These are phyloP conservation scores for Pythium volutum DNA, from an alignment of 352 stramenopile species.

Conservation along the genomic window DNA sequence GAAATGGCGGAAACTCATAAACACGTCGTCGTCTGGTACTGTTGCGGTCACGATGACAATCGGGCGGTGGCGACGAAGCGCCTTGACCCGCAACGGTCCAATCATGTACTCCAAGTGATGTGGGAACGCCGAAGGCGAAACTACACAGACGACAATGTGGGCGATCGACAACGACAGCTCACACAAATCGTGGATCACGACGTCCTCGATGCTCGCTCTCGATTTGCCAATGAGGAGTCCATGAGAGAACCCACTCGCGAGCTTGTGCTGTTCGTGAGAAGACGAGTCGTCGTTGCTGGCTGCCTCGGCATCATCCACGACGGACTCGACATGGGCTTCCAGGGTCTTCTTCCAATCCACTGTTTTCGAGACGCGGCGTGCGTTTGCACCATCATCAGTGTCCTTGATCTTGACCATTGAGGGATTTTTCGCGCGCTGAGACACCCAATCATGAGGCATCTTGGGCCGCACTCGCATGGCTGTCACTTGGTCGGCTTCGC, in stretches of 20 bases:
- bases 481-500: slow-evolving; percentile 44
- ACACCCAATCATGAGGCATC: slow-evolving; percentile 27
- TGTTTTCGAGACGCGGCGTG: slow-evolving; percentile 30
- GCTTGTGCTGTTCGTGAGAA: not conserved
- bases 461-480: slow-evolving; percentile 16
- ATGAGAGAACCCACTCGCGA: slow-evolving; percentile 14
- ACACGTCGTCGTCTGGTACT: slow-evolving; percentile 58
- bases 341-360: slow-evolving; percentile 32
- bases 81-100: slow-evolving; percentile 61
- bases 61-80: slow-evolving; percentile 64
- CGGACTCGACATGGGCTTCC: slow-evolving; percentile 22
- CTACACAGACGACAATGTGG: slow-evolving; percentile 74
- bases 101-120: slow-evolving; percentile 80
- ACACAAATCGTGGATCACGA: slow-evolving; percentile 47
- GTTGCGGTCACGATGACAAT: slow-evolving; percentile 62
- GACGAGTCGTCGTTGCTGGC: slow-evolving; percentile 11
- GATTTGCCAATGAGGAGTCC: slow-evolving; percentile 14
- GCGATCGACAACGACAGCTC: slow-evolving; percentile 45
- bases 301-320: slow-evolving; percentile 25
- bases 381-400: not conserved
- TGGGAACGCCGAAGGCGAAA: slow-evolving; percentile 52
- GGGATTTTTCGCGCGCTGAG: slow-evolving; percentile 21
- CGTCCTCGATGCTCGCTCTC: slow-evolving; percentile 34
- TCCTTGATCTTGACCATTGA: slow-evolving; percentile 10
- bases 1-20: slow-evolving; percentile 66